Evolutionary conservation across 2,329 filamentous ascomycete genomes (phyloP).

Genomic region (Xylaria polymorpha): DNA sequence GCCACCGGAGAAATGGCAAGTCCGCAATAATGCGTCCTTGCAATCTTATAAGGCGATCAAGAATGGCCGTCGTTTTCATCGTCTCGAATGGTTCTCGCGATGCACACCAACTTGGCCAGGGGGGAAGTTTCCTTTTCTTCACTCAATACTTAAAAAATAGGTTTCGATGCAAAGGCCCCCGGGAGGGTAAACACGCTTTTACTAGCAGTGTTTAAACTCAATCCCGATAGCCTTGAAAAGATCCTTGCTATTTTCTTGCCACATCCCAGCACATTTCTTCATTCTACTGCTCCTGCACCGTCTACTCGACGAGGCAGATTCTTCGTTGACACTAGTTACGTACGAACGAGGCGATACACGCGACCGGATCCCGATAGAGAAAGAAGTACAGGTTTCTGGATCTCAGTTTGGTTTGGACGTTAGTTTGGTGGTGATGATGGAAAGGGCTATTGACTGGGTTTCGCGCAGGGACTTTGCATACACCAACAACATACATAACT

Average conservation of each 20-base stretch:
- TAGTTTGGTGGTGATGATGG: conserved; percentile 1
- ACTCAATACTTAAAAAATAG: background rate
- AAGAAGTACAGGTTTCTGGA: background rate
- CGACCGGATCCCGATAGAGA: too few relatives aligned
- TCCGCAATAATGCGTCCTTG: background rate
- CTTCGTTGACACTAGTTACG: background rate
- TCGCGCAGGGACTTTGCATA: conserved; percentile 22
- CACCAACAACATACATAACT: background rate
- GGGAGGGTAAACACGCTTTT: background rate
- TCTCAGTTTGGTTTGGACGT: conserved; percentile 6
- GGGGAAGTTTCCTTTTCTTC: background rate
- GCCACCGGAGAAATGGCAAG: background rate
- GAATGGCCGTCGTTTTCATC: background rate
- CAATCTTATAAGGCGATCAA: background rate
- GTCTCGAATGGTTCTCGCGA: background rate
- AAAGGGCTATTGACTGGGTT: conserved; percentile 2
- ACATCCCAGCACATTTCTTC: background rate
- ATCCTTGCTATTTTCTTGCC: conserved; percentile 6
- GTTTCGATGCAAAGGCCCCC: background rate
- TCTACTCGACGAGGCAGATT: background rate
- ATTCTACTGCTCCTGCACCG: background rate
- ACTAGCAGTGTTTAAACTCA: conserved; percentile 6
- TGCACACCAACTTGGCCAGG: background rate
- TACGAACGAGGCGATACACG: background rate
- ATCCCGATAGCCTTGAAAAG: background rate